A percentile compares a stretch with the other conserved stretches of the same genome.
Evolutionary conservation across 331 rosid species (phyloP).

Genomic region (Erythrophleum ivorense): DNA sequence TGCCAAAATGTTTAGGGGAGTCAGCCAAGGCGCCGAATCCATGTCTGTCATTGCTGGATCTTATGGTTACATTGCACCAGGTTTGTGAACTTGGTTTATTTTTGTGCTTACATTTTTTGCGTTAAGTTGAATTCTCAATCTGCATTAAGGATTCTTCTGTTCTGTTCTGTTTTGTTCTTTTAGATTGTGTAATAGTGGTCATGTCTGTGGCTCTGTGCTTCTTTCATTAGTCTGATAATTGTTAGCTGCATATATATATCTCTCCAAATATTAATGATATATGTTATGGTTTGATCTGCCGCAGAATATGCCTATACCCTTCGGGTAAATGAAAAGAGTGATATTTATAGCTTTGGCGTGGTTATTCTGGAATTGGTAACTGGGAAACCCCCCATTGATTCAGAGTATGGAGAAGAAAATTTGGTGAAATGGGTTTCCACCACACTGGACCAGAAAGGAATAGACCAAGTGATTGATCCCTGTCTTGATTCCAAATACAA

Average conservation of each 20-base stretch:
- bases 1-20: slow-evolving; percentile 59
- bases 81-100: slow-evolving; percentile 44
- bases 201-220: not conserved
- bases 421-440: slow-evolving; percentile 67
- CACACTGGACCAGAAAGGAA: slow-evolving; percentile 51
- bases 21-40: slow-evolving; percentile 53
- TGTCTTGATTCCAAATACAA: slow-evolving; percentile 47
- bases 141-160: not conserved
- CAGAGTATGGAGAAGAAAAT: slow-evolving; percentile 63
- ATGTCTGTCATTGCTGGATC: slow-evolving; percentile 89
- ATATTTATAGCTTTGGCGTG: slow-evolving; percentile 81
- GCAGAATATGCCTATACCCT: slow-evolving; percentile 86
- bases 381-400: slow-evolving; percentile 65
- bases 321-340: slow-evolving; percentile 84
- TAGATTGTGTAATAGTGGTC: not conserved
- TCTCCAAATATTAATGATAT: not conserved
- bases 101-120: not conserved
- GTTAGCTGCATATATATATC: not conserved
- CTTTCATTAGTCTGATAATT: not conserved
- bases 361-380: slow-evolving; percentile 81
- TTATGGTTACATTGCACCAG: slow-evolving; percentile 90
- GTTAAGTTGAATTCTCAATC: not conserved
- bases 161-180: not conserved
- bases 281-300: slow-evolving; percentile 26
- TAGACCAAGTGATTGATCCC: slow-evolving; percentile 61